Evolutionary conservation across 2,329 filamentous ascomycete species (phyloP).

Genomic region (Plectosphaerella plurivora): DNA sequence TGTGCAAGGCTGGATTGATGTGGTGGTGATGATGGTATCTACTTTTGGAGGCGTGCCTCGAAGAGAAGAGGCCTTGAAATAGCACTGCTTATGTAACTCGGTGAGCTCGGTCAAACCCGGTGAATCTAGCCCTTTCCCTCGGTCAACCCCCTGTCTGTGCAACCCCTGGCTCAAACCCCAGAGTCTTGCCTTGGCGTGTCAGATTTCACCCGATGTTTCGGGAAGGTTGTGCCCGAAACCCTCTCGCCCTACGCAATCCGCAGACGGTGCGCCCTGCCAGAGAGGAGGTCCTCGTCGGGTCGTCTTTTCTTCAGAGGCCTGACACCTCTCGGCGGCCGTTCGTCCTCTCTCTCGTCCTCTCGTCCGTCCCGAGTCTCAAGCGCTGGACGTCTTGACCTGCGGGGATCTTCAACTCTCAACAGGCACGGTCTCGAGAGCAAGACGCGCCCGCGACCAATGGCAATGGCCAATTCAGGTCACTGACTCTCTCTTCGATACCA

Average conservation of each 20-base stretch:
- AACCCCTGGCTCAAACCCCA: neutral
- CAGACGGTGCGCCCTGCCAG: no score
- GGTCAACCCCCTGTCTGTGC: slow-evolving; percentile 1
- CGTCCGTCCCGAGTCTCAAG: slow-evolving; percentile 1
- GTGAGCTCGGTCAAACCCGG: neutral
- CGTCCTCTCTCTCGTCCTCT: neutral
- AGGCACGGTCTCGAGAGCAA: no score
- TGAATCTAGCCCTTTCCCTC: no score
- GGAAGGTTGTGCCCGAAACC: neutral
- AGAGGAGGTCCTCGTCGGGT: neutral
- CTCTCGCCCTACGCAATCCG: no score
- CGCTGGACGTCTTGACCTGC: neutral
- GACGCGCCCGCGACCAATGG: no score
- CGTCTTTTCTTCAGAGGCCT: neutral
- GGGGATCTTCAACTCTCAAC: neutral
- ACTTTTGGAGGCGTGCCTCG: no score
- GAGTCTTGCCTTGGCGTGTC: neutral
- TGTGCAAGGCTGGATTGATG: no score
- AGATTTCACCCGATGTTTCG: slow-evolving; percentile 1
- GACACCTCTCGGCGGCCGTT: neutral
- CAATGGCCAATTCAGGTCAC: neutral
- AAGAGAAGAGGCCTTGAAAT: no score
- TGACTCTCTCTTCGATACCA: neutral
- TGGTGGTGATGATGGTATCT: no score
- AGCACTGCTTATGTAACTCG: neutral